Percentiles rank a stretch among this genome's conserved stretches.
These are phyloP conservation scores for Brassica hybrid DNA, from an alignment of 441 rosid species.

Conservation along the genomic window DNA sequence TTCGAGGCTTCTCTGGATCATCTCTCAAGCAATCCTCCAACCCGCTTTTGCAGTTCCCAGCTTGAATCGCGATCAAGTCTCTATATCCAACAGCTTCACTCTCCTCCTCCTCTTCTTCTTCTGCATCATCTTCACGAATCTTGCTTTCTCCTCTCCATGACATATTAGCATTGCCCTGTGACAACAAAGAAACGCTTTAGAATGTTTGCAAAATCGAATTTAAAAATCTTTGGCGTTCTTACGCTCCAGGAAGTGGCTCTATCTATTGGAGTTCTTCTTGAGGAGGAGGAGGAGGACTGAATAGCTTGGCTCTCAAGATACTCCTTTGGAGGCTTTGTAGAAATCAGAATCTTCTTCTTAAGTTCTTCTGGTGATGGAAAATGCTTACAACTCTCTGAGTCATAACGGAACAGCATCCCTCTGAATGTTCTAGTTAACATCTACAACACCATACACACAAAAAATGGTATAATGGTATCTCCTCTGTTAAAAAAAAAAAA, in stretches of 20 bases:
- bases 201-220: not conserved
- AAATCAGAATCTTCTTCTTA: constrained; percentile 61
- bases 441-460: constrained; percentile 39
- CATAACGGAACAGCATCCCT: constrained; percentile 50
- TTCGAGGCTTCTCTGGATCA: constrained; percentile 53
- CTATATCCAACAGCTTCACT: constrained; percentile 48
- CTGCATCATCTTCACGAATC: constrained; percentile 53
- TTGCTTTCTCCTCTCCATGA: constrained; percentile 38
- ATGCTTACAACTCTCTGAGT: constrained; percentile 40
- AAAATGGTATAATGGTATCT: too few species aligned
- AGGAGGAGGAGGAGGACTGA: constrained; percentile 25
- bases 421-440: constrained; percentile 62
- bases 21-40: constrained; percentile 45
- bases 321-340: constrained; percentile 87
- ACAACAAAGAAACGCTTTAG: not conserved
- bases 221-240: not conserved
- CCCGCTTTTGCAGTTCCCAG: constrained; percentile 61
- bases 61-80: constrained; percentile 68
- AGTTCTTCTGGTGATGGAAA: constrained; percentile 79
- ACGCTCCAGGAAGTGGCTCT: constrained; percentile 46
- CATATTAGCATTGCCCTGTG: constrained; percentile 40
- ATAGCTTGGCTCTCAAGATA: constrained; percentile 49
- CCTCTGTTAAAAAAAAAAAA: too few species aligned
- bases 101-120: constrained; percentile 35
- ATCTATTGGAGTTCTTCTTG: constrained; percentile 33